Conservation (phyloP, 108 stramenopile species). For the Skeletonema tropicum region DNA sequence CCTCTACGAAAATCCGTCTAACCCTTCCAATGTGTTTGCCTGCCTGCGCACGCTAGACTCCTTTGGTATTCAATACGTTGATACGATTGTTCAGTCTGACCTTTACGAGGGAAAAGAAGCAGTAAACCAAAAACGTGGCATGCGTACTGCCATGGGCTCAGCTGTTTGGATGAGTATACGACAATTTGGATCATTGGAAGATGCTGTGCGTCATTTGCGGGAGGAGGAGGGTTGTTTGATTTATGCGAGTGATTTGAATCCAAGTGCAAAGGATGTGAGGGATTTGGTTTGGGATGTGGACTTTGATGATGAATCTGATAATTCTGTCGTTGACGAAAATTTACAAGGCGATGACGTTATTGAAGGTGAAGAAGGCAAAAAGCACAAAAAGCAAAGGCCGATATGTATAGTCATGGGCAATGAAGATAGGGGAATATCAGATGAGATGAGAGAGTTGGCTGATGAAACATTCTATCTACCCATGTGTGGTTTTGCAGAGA, state of each 20-base stretch:
- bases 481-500: slow-evolving; percentile 92
- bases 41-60: slow-evolving; percentile 92
- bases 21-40: slow-evolving; percentile 95
- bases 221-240: slow-evolving; percentile 65
- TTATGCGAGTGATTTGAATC: slow-evolving; percentile 74
- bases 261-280: slow-evolving; percentile 66
- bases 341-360: neutral
- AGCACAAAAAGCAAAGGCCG: slow-evolving; percentile 38
- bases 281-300: slow-evolving; percentile 73
- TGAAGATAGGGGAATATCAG: slow-evolving; percentile 85
- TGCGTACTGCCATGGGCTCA: slow-evolving; percentile 79
- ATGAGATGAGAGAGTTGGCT: slow-evolving; percentile 59
- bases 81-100: slow-evolving; percentile 68
- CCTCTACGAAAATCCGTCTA: slow-evolving; percentile 93
- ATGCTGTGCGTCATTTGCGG: slow-evolving; percentile 28
- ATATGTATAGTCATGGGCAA: slow-evolving; percentile 94
- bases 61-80: slow-evolving; percentile 84
- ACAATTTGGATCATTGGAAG: slow-evolving; percentile 41
- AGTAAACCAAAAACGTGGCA: slow-evolving; percentile 71
- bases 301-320: slow-evolving; percentile 19
- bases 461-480: slow-evolving; percentile 85
- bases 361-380: neutral
- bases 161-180: slow-evolving; percentile 46
- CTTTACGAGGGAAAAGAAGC: slow-evolving; percentile 72
- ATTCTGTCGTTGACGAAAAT: neutral